Percentiles rank a stretch among this genome's conserved stretches.
Evolutionary conservation across 1,139 yeast genomes (phyloP).

Genomic region (Lodderomyces elongisporus): DNA sequence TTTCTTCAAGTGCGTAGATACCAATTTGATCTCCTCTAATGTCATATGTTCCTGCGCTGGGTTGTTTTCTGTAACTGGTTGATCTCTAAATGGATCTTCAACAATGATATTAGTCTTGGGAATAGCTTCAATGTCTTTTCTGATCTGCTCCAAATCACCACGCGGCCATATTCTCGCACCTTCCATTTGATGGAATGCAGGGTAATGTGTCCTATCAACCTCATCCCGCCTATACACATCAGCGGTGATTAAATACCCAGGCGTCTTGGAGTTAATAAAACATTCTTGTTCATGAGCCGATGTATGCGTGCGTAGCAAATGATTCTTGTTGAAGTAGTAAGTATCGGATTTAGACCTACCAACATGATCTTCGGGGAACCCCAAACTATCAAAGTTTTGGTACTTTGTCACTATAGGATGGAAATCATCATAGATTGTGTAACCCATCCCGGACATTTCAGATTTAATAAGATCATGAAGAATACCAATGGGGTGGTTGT

Average conservation of each 20-base stretch:
- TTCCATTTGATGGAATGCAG: slow-evolving; percentile 97
- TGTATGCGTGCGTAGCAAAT: slow-evolving; percentile 85
- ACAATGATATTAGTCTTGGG: slow-evolving; percentile 70
- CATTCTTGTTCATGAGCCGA: slow-evolving; percentile 95
- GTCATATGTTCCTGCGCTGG: slow-evolving; percentile 81
- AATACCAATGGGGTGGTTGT: slow-evolving; percentile 86
- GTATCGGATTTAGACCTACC: slow-evolving; percentile 93
- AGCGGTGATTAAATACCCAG: slow-evolving; percentile 90
- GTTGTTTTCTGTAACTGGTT: slow-evolving; percentile 52
- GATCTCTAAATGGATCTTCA: slow-evolving; percentile 56
- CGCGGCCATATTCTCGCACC: slow-evolving; percentile 88
- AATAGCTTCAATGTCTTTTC: slow-evolving; percentile 56
- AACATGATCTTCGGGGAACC: slow-evolving; percentile 89
- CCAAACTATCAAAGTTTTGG: slow-evolving; percentile 87
- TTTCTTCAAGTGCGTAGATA: slow-evolving; percentile 75
- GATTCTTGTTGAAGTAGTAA: slow-evolving; percentile 70
- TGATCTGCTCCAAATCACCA: slow-evolving; percentile 36
- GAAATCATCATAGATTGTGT: slow-evolving; percentile 76
- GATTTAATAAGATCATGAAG: slow-evolving; percentile 68
- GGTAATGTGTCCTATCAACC: slow-evolving; percentile 92
- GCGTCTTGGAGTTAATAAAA: slow-evolving; percentile 59
- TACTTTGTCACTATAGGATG: slow-evolving; percentile 76
- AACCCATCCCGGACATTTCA: slow-evolving; percentile 62
- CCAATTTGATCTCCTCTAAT: slow-evolving; percentile 60
- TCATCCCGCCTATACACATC: slow-evolving; percentile 96